Conservation (phyloP, 805 yeast species). For the Saccharomycopsis fodiens region DNA sequence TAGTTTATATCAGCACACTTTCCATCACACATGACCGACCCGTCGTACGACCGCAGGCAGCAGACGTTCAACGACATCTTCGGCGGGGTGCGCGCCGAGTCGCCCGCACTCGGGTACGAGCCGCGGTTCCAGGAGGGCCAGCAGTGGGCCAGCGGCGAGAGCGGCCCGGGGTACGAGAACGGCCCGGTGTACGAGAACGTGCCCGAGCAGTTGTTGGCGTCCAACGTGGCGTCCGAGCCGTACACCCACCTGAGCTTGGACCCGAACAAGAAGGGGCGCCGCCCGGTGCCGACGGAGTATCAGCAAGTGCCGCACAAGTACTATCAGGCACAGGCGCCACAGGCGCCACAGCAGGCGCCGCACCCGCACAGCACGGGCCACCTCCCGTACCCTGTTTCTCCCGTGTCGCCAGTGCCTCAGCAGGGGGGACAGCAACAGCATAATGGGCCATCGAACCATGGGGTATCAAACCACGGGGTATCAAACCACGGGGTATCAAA, state of each 20-base stretch:
- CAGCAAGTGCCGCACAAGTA: background rate
- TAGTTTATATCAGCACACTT: too few species aligned
- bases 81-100: slow-evolving; percentile 12
- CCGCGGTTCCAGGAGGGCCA: slow-evolving; percentile 22
- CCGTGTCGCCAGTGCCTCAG: background rate
- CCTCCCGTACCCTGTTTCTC: background rate
- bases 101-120: background rate
- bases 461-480: too few species aligned
- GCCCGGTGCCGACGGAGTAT: background rate
- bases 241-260: slow-evolving; percentile 18
- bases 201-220: slow-evolving; percentile 12
- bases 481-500: too few species aligned
- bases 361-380: too few species aligned
- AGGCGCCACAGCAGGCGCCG: background rate
- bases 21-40: slow-evolving; percentile 12
- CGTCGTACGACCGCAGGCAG: slow-evolving; percentile 16
- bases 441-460: too few species aligned
- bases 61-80: slow-evolving; percentile 18
- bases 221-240: slow-evolving; percentile 21
- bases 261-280: slow-evolving; percentile 19
- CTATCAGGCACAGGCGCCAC: background rate
- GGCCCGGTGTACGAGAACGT: slow-evolving; percentile 12
- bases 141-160: background rate
- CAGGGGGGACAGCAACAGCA: background rate
- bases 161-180: background rate